These are phyloP conservation scores for Forsythia suspensa DNA, from an alignment of 257 asterid genomes.

Conservation along the genomic window DNA sequence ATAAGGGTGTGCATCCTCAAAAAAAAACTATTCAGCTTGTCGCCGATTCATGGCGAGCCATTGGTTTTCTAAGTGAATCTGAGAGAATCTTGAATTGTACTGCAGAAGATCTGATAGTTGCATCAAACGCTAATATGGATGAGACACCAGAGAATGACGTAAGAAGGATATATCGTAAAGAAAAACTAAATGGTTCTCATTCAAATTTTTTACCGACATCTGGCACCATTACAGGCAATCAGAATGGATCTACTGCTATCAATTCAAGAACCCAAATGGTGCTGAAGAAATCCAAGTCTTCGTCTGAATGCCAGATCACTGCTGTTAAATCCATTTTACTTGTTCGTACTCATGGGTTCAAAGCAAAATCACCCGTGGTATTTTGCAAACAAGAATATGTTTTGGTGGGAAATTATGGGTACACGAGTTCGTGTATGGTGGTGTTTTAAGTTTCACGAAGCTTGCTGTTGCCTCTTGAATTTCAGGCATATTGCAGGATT, in stretches of 20 bases:
- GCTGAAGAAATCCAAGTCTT: conserved; percentile 40
- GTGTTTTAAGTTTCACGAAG: conserved; percentile 27
- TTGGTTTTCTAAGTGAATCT: conserved; percentile 68
- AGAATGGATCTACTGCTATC: conserved; percentile 29
- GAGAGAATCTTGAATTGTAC: conserved; percentile 42
- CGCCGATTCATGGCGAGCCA: conserved; percentile 87
- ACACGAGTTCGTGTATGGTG: conserved; percentile 41
- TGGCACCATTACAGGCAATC: conserved; percentile 20
- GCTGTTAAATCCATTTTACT: conserved; percentile 37
- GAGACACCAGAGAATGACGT: conserved; percentile 19
- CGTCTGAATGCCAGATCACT: conserved; percentile 31
- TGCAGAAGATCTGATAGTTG: conserved; percentile 21
- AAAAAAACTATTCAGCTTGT: conserved; percentile 70
- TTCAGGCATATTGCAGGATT: conserved; percentile 21
- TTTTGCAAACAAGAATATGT: conserved; percentile 33
- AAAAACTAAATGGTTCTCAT: conserved; percentile 30
- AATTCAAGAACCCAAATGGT: conserved; percentile 34
- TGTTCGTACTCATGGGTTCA: conserved; percentile 32
- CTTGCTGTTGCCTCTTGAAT: conserved; percentile 18
- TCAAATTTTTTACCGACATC: conserved; percentile 28
- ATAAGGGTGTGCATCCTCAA: conserved; percentile 50
- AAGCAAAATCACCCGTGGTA: conserved; percentile 23
- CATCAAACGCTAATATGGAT: conserved; percentile 8
- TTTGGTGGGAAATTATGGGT: conserved; percentile 33
- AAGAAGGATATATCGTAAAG: conserved; percentile 29